Percentiles rank a stretch among this genome's conserved stretches.
Evolutionary conservation across 2,329 filamentous ascomycete genomes (phyloP).

Genomic region (Plectosphaerella sp.): DNA sequence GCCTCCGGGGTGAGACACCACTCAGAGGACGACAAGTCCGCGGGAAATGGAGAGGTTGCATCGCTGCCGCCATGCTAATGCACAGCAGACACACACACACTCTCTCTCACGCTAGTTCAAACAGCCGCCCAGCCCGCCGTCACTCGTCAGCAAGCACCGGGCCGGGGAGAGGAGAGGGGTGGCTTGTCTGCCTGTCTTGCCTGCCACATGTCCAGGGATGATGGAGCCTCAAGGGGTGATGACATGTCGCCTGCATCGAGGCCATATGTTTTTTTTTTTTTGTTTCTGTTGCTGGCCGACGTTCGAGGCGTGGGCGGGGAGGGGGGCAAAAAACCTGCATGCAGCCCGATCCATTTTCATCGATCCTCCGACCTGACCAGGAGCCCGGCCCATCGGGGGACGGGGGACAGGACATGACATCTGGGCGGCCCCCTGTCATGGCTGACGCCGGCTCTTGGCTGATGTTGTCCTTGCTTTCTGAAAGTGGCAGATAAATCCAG

Average conservation of each 20-base stretch:
- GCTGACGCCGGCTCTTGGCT: no score
- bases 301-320: no score
- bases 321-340: neutral
- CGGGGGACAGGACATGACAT: neutral
- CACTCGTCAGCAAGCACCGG: neutral
- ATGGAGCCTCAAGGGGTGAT: neutral
- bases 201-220: neutral
- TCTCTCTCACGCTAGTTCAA: neutral
- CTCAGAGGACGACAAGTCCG: no score
- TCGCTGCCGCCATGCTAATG: no score
- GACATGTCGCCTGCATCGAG: neutral
- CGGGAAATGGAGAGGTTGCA: no score
- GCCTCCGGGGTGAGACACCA: no score
- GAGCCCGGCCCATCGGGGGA: neutral
- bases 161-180: no score
- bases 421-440: no score
- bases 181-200: neutral
- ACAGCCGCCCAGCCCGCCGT: neutral
- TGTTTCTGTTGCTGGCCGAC: no score
- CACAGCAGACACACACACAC: slow-evolving; percentile 1
- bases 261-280: no score
- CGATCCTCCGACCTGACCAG: neutral
- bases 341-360: neutral
- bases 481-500: no score
- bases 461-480: no score